Conservation (phyloP, 2,329 filamentous ascomycete genomes). For the Talaromyces sp. region DNA sequence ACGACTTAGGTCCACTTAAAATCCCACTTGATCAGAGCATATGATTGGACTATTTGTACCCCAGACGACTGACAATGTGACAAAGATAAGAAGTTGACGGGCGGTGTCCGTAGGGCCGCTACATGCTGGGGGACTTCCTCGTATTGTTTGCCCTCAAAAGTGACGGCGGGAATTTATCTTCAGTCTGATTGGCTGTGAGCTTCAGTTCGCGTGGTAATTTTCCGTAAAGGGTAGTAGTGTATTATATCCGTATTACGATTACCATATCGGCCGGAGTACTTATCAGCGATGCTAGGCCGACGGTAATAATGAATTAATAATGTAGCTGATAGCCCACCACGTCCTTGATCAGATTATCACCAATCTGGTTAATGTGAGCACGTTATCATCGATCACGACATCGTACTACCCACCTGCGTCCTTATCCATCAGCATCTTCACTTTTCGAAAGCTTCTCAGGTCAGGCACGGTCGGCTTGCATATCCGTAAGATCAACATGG, state of each 20-base stretch:
- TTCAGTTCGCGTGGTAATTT: background rate
- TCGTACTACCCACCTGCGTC: background rate
- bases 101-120: background rate
- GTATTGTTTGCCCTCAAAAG: background rate
- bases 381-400: background rate
- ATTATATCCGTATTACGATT: background rate
- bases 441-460: background rate
- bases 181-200: background rate
- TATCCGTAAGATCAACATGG: constrained; percentile 4
- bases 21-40: background rate
- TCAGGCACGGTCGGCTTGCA: background rate
- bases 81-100: background rate
- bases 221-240: accelerated
- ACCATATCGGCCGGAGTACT: background rate
- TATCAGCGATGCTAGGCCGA: background rate
- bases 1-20: background rate
- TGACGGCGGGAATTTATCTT: background rate
- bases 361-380: background rate
- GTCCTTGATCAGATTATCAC: background rate
- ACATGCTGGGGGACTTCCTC: background rate
- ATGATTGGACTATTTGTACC: background rate
- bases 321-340: background rate
- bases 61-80: background rate
- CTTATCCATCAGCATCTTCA: background rate
- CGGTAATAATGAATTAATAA: constrained; percentile 2